Conservation (phyloP, 208 protist genomes). For the Strigomonas galati region DNA sequence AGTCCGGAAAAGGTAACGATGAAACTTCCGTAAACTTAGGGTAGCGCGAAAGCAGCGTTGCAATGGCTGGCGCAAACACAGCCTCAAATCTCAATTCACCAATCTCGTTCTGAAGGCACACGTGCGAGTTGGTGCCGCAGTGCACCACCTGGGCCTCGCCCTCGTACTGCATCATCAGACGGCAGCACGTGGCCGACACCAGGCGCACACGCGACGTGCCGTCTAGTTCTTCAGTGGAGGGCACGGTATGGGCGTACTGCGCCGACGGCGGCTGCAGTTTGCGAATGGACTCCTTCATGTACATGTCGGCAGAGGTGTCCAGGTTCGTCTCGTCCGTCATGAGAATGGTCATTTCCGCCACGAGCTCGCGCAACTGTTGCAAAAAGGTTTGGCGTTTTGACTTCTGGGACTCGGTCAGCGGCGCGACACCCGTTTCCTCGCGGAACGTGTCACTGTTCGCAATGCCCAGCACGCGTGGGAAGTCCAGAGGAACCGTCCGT, state of each 20-base stretch:
- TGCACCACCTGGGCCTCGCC: slow-evolving; percentile 63
- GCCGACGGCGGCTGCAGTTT: slow-evolving; percentile 47
- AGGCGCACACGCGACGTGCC: slow-evolving; percentile 26
- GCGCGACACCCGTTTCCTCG: slow-evolving; percentile 15
- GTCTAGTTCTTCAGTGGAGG: background rate
- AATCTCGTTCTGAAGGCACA: slow-evolving; percentile 40
- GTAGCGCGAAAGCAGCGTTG: slow-evolving; percentile 40
- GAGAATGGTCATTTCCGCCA: slow-evolving; percentile 37
- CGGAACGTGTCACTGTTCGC: slow-evolving; percentile 38
- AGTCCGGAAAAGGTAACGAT: slow-evolving; percentile 47
- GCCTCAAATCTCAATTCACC: slow-evolving; percentile 56
- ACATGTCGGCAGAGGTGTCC: slow-evolving; percentile 50
- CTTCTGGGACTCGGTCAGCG: slow-evolving; percentile 26
- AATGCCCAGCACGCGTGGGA: slow-evolving; percentile 34
- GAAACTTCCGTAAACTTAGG: slow-evolving; percentile 28
- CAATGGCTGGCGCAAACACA: slow-evolving; percentile 62
- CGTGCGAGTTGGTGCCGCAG: slow-evolving; percentile 41
- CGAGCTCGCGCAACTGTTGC: slow-evolving; percentile 26
- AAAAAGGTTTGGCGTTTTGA: slow-evolving; percentile 17
- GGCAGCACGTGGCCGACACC: slow-evolving; percentile 32
- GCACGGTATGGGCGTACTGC: slow-evolving; percentile 8
- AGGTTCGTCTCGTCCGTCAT: slow-evolving; percentile 45
- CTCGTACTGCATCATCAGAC: slow-evolving; percentile 40
- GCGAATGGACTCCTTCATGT: slow-evolving; percentile 34
- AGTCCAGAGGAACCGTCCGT: slow-evolving; percentile 30